Base-by-base conservation (phyloP, 345 rosid species). In the Heritiera littoralis region DNA sequence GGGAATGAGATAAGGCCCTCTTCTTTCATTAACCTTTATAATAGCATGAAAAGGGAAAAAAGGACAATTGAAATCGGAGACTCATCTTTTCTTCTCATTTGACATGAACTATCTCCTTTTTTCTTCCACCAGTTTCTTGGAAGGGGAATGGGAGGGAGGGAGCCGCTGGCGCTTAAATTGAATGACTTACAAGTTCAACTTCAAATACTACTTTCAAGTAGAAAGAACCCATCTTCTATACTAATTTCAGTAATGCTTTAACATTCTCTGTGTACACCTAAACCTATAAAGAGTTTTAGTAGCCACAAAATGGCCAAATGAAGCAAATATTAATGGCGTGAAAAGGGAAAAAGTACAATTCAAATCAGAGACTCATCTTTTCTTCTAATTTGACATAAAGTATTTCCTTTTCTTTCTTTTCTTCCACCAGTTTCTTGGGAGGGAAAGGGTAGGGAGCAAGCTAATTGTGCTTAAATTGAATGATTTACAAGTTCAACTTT, bases 301-400 rank as follows among this genome's bases (percentile, higher is more conserved):
- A 70, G 38, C 59, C 40, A 49, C 14, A 20, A 69, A 70, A 70
- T 70, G 58, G 41, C 58, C 28, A 70, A 41, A 70, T 13, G 45
- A 54, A 18, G 30, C 15, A 23, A 23, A 23, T 23, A 23, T 23
- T 1, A 38, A 38, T 35, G 15, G 11, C 0, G 11, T 6, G 46
- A 35, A 65, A 15, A 32, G 17, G 41, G 41, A 17, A 32, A 23
- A 17, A 54, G 32, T 7, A 49, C 14, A 23, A 3, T 30, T 49
- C 23, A 30, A 28, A 71, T 61, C 14, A n/a, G 7, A 11, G 51
- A 11, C 15, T 2, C 7, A n/a, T 9, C 66, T 43, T 67, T 43
- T 43, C 72, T 9, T 30, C 32, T 41, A 51, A 67, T 1, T 35
- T 64, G 30, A 1, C 3, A 23, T 23, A 23, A 23, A 23, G 28